These are phyloP conservation scores for Daldinia grandis DNA, from an alignment of 495 filamentous ascomycete genomes.

Conservation along the genomic window DNA sequence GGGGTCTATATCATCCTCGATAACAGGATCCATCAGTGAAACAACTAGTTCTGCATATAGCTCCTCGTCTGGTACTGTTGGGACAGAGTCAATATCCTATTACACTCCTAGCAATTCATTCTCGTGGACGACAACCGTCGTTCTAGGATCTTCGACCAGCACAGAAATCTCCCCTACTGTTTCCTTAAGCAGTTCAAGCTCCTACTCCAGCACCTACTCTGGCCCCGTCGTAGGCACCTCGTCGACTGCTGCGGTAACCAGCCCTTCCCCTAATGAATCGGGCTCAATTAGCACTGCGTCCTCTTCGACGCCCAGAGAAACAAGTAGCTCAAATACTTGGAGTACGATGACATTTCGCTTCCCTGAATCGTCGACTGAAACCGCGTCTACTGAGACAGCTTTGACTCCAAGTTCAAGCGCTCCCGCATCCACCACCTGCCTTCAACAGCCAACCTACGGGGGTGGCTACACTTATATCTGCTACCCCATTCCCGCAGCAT, in stretches of 20 bases:
- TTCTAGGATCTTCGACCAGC: constrained; percentile 12
- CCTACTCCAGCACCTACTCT: constrained; percentile 4
- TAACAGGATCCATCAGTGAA: not conserved
- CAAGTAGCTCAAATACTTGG: constrained; percentile 8
- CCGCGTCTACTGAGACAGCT: not conserved
- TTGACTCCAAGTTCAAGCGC: not conserved
- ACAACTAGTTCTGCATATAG: constrained; percentile 12
- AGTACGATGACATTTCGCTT: constrained; percentile 4
- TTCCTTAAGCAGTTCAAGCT: not conserved
- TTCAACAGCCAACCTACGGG: constrained; percentile 21
- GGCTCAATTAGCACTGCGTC: constrained; percentile 8
- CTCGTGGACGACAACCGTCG: constrained; percentile 20
- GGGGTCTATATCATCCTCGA: not conserved
- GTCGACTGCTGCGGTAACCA: constrained; percentile 32
- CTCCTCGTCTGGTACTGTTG: constrained; percentile 6
- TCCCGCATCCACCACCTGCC: constrained; percentile 32
- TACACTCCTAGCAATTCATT: constrained; percentile 1
- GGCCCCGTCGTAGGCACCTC: constrained; percentile 23
- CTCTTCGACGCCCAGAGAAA: constrained; percentile 2
- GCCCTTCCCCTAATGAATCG: constrained; percentile 21
- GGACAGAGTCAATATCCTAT: not conserved
- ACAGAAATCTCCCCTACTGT: not conserved
- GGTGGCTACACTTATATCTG: constrained; percentile 37
- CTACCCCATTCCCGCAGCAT: constrained; percentile 22
- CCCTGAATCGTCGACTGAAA: constrained; percentile 1